Conservation (phyloP, 257 asterid species). For the Solanum tarapatanum region DNA sequence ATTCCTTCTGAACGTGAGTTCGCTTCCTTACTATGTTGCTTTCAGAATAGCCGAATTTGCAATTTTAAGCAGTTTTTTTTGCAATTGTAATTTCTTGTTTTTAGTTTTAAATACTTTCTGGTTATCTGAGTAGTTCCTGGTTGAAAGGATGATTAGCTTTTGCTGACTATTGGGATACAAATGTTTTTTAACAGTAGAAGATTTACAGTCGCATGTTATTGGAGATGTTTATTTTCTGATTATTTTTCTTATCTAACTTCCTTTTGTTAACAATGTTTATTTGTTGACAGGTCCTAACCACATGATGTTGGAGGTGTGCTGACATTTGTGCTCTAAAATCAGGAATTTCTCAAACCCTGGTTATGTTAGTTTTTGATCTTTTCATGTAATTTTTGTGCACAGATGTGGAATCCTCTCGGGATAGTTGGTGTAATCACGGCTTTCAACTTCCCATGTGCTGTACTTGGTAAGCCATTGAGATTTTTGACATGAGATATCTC, state of each 20-base stretch:
- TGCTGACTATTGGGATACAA: not conserved
- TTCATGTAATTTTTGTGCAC: slow-evolving; percentile 12
- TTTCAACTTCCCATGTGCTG: slow-evolving; percentile 98
- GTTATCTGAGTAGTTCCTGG: not conserved
- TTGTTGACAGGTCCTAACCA: slow-evolving; percentile 82
- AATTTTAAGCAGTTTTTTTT: not conserved
- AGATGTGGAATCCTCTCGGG: slow-evolving; percentile 99
- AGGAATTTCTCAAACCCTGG: not conserved
- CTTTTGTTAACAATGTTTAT: slow-evolving; percentile 1
- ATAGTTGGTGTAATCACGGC: slow-evolving; percentile 94
- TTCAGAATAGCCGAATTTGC: not conserved
- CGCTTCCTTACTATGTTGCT: not conserved
- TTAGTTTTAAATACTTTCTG: not conserved
- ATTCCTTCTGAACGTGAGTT: slow-evolving; percentile 97
- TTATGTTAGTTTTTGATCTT: slow-evolving; percentile 2
- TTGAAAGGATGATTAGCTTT: not conserved
- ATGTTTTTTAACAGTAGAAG: not conserved
- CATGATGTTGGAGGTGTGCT: slow-evolving; percentile 91
- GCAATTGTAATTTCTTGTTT: not conserved
- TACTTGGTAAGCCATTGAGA: slow-evolving; percentile 58
- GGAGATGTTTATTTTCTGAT: not conserved
- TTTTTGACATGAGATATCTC: not conserved
- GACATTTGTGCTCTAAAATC: slow-evolving; percentile 3
- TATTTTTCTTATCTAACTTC: not conserved
- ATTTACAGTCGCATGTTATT: not conserved